Evolutionary conservation across 148 eudicot species (phyloP), one percentile per base, ranked within the genome.

Genomic region (Arctostaphylos glauca): DNA sequence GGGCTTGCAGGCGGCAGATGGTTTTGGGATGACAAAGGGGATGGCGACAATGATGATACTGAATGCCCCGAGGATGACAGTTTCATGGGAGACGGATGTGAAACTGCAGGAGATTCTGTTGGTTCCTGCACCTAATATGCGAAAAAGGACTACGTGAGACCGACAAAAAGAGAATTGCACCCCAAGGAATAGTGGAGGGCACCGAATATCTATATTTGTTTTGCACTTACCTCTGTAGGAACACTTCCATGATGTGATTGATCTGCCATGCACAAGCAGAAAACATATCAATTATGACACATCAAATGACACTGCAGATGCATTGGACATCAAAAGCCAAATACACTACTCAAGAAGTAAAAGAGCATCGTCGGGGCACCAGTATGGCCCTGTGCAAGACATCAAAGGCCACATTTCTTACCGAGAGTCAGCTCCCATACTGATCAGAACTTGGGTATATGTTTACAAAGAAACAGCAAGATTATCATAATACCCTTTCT

Each of bases 21-120:
- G 76, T 87, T 87, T 85, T 85, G 90, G 66, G 92, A 90, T 54
- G 94, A 91, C 53, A 90, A 80, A 82, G 98, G 93, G 74, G 97
- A 92, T 74, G 79, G 31, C 38, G 91, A 87, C 12, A 90, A 76
- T 23, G 95, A 91, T 31, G 97, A 88, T 79, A 90, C 82, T 77
- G 98, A 92, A 81, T 88, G 92, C 21, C 84, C 72, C 55, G 92
- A 87, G 46, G 93, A 93, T 77, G 94, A 90, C 67, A 89, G 78
- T 87, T 91, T 93, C 3, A 80, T 64, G 47, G 93, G 90, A 83
- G 91, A 89, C 4, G 89, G 82, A 77, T 88, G 86, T 58, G 89
- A 85, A 76, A 77, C 84, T 72, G 85, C 89, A 50, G 92, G 86
- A 44, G 93, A 90, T 66, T 84, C 94, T 52, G 89, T 70, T 23